Conservation (phyloP, 176 grass and related monocot species). For the Rhynchospora tenuis region DNA sequence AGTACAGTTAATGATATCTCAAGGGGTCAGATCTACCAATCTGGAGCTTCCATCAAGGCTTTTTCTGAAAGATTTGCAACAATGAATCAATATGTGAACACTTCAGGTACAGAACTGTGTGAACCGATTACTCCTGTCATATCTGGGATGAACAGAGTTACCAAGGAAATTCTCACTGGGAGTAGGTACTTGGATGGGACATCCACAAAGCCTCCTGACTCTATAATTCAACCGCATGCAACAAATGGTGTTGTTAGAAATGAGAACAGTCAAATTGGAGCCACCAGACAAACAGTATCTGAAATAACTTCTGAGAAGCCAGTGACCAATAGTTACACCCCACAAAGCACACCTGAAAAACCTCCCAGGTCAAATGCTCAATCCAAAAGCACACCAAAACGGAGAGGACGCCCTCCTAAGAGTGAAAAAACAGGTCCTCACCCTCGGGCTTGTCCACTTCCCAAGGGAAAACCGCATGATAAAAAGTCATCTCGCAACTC, state of each 20-base stretch:
- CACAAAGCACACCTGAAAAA: conserved; percentile 25
- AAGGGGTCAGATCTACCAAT: not conserved
- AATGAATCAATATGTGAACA: not conserved
- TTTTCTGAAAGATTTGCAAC: not conserved
- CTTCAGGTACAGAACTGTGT: not conserved
- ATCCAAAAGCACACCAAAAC: conserved; percentile 28
- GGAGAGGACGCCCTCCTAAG: conserved; percentile 27
- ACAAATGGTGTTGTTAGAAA: conserved; percentile 23
- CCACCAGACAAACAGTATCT: conserved; percentile 28
- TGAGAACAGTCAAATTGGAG: conserved; percentile 10
- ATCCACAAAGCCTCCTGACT: conserved; percentile 7
- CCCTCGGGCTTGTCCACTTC: conserved; percentile 2
- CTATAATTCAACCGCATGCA: conserved; percentile 11
- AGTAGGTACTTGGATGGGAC: conserved; percentile 13
- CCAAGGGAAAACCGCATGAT: not conserved
- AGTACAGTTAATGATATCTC: not conserved
- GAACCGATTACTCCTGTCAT: not conserved
- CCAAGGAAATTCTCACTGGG: not conserved
- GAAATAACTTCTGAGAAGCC: conserved; percentile 23
- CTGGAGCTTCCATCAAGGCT: conserved; percentile 3
- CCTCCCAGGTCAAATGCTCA: conserved; percentile 24
- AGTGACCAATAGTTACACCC: conserved; percentile 30
- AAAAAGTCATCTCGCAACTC: conserved; percentile 10
- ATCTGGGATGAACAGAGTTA: not conserved
- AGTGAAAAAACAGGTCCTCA: conserved; percentile 19